Evolutionary conservation across 2,329 filamentous ascomycete genomes (phyloP), one percentile per base, ranked within the genome.

Genomic region (Ramichloridium luteum): DNA sequence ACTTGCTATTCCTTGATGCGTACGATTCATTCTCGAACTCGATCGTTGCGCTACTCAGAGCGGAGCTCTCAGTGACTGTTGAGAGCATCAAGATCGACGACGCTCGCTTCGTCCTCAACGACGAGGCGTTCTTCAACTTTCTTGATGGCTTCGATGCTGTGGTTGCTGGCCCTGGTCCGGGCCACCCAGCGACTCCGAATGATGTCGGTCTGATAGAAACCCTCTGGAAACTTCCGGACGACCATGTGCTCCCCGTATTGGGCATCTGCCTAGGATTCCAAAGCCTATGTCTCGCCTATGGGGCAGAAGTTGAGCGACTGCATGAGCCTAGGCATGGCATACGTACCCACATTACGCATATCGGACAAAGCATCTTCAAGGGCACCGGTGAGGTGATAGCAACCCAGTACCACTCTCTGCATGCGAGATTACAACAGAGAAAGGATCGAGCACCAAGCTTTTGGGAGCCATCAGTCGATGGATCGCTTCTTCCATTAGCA

Each of bases 11-110:
- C 59, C 68, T 98, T 45, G 90, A 96, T 56, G 86, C 88, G 40
- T 93, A 93, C 59, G 90, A 98, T 62, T 94, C 86, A 25, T 98
- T 94, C 59, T 83, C 85, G 34, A 86, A 93, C 60, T 96, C 94
- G 60, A 90, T 96, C 48, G 75, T 92, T 32, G 77, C 81, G 4
- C 71, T 93, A 18, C 67, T 96, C 28, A 71, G 79, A 45, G 74
- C 77, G 3, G 67, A 73, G 3, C 67, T 93, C 6, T 60, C 68
- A 37, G 79, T 72, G 13, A 70, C 71, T 27, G 47, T 54, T 15
- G 45, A 48, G 20, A 71, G 80, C 26, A 65, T 93, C 37, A 73
- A 72, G 40, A 85, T 92, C 46, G 81, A 67, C 37, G 61, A 65
- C 35, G 32, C 47, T 11, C 45, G 49, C 35, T 58, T 57, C 40